Evolutionary conservation across 2,329 filamentous ascomycete genomes (phyloP).

Genomic region (Penicillium sp.): DNA sequence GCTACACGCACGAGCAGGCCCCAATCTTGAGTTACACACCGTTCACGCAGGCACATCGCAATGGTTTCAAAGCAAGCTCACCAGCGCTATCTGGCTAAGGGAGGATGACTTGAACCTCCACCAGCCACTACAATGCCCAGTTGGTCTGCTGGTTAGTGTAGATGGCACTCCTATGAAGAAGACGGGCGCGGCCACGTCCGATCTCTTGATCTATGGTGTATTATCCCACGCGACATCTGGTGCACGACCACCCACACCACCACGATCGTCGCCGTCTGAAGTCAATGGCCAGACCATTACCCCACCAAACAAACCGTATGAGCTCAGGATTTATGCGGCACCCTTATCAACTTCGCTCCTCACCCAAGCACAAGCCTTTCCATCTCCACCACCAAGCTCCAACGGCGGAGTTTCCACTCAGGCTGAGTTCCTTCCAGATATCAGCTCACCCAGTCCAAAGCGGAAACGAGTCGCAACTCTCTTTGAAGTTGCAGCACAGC

Average conservation of each 20-base stretch:
- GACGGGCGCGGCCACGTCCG: conserved; percentile 25
- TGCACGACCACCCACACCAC: conserved; percentile 34
- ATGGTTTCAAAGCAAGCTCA: conserved; percentile 39
- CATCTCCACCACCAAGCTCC: conserved; percentile 29
- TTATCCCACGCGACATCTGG: conserved; percentile 28
- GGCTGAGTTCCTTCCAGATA: conserved; percentile 37
- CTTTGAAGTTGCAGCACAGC: conserved; percentile 40
- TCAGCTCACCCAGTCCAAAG: conserved; percentile 39
- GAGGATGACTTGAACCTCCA: conserved; percentile 29
- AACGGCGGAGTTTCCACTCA: conserved; percentile 12
- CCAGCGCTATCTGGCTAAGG: conserved; percentile 33
- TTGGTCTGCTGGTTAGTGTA: conserved; percentile 36
- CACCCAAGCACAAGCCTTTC: conserved; percentile 31
- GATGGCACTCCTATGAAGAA: conserved; percentile 18
- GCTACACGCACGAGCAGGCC: conserved; percentile 38
- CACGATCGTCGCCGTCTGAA: conserved; percentile 30
- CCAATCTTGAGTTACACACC: conserved; percentile 39
- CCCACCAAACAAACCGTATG: conserved; percentile 17
- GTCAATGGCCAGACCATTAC: conserved; percentile 9
- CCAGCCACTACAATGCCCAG: conserved; percentile 35
- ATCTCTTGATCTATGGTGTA: conserved; percentile 39
- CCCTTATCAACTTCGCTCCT: conserved; percentile 35
- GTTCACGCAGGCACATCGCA: conserved; percentile 28
- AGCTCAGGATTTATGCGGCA: conserved; percentile 36
- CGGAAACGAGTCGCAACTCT: conserved; percentile 41